A percentile compares a stretch with the other conserved stretches of the same genome.
Evolutionary conservation across 768 basidiomycete species (phyloP).

Genomic region (Crepidotus variabilis): DNA sequence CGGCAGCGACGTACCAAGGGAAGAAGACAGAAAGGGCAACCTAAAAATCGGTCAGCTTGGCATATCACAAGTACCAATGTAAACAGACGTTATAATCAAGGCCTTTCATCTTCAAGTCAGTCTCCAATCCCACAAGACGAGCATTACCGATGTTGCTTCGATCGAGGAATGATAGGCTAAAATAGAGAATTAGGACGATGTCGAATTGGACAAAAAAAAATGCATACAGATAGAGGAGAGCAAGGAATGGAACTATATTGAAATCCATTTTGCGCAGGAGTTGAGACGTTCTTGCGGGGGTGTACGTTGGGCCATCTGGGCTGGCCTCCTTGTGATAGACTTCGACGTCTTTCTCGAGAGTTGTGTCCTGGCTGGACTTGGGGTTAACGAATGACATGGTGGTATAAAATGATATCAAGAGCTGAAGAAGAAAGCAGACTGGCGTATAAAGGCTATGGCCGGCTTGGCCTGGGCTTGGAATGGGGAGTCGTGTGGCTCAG

Average conservation of each 20-base stretch:
- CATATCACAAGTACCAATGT: background rate
- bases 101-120: conserved; percentile 22
- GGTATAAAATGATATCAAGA: background rate
- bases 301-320: conserved; percentile 13
- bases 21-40: conserved; percentile 28
- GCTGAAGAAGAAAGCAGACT: background rate
- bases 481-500: background rate
- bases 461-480: background rate
- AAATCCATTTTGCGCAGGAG: conserved; percentile 29
- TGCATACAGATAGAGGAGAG: conserved; percentile 26
- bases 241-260: conserved; percentile 27
- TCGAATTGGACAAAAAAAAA: background rate
- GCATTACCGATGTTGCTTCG: conserved; percentile 29
- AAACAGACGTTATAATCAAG: conserved; percentile 24
- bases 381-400: conserved; percentile 17
- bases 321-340: conserved; percentile 2
- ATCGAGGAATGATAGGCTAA: conserved; percentile 28
- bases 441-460: background rate
- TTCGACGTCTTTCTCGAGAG: conserved; percentile 10
- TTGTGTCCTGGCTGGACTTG: conserved; percentile 12
- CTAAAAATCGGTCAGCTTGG: conserved; percentile 4
- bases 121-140: conserved; percentile 24
- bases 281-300: conserved; percentile 4
- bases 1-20: conserved; percentile 27
- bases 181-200: background rate